phyloP scores from a whole-genome alignment of 140 eudicot species.

The Oenanthe javanica region DNA sequence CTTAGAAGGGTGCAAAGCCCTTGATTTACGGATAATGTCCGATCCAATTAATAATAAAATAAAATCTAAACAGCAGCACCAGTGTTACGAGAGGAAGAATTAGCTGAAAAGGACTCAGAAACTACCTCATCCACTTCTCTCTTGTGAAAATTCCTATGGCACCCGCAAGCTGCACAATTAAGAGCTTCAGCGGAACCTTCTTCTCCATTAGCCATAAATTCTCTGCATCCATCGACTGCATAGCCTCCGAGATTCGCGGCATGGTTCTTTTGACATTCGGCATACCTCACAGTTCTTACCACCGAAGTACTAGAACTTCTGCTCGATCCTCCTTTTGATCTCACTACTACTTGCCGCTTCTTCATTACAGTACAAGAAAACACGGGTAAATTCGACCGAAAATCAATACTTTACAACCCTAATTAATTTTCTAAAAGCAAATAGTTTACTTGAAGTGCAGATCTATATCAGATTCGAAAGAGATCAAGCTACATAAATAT shows the following conservation, averaged over 20 bases:
- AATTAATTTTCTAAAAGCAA: not conserved
- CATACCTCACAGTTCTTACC: conserved; percentile 31
- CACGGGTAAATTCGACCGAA: too few relatives aligned
- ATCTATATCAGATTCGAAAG: not conserved
- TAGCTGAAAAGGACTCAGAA: conserved; percentile 12
- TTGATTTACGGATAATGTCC: not conserved
- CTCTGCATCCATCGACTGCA: conserved; percentile 49
- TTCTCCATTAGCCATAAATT: conserved; percentile 43
- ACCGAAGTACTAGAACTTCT: conserved; percentile 10
- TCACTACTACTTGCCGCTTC: conserved; percentile 11
- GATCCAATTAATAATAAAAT: not conserved
- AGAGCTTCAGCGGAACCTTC: conserved; percentile 18
- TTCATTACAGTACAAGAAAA: not conserved
- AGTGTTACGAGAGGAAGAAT: not conserved
- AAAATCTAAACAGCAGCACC: not conserved
- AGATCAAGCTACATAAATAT: not conserved
- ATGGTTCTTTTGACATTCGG: conserved; percentile 47
- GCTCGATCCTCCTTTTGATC: not conserved
- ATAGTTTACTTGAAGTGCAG: not conserved
- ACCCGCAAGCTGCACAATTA: conserved; percentile 14
- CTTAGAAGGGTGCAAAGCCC: not conserved
- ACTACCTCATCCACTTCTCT: conserved; percentile 20
- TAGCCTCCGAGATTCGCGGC: conserved; percentile 39
- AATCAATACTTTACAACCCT: not conserved
- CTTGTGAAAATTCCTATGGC: conserved; percentile 24